phyloP scores from a whole-genome alignment of 1,284 basidiomycete genomes.

The Malassezia japonica region DNA sequence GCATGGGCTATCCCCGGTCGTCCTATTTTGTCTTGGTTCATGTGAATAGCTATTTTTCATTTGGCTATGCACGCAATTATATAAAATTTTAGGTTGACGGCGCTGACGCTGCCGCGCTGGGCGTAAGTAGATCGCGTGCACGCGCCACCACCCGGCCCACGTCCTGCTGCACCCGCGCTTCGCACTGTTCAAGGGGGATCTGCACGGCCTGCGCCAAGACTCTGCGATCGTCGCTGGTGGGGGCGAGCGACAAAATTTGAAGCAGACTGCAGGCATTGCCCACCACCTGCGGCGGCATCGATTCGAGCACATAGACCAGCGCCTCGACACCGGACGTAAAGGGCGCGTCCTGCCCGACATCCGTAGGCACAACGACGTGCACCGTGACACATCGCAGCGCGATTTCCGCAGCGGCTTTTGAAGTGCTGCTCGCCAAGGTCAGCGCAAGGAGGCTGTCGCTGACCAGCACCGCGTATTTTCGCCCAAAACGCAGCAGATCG shows the following conservation, averaged over 20 bases:
- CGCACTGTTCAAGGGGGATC: neutral
- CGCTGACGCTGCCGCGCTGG: too few relatives aligned
- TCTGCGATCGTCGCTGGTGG: neutral
- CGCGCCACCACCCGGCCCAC: neutral
- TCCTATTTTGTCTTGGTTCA: too few relatives aligned
- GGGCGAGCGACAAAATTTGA: neutral
- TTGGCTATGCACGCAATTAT: too few relatives aligned
- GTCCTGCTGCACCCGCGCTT: neutral
- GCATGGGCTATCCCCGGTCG: too few relatives aligned
- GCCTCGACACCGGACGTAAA: neutral
- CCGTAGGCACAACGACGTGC: too few relatives aligned
- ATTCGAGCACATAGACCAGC: neutral
- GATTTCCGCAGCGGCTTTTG: neutral
- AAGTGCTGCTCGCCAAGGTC: slow-evolving; percentile 55
- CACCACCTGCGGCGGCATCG: slow-evolving; percentile 4
- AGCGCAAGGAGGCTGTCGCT: slow-evolving; percentile 81
- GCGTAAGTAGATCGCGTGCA: too few relatives aligned
- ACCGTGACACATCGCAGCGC: neutral
- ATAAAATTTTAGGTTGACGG: too few relatives aligned
- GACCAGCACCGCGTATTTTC: slow-evolving; percentile 70
- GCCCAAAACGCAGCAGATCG: slow-evolving; percentile 64
- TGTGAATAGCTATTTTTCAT: too few relatives aligned
- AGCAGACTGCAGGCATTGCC: slow-evolving; percentile 6
- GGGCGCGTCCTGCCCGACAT: neutral
- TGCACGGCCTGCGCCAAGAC: neutral